Base-by-base conservation (phyloP, 331 rosid genomes). In the Malus hybrid region DNA sequence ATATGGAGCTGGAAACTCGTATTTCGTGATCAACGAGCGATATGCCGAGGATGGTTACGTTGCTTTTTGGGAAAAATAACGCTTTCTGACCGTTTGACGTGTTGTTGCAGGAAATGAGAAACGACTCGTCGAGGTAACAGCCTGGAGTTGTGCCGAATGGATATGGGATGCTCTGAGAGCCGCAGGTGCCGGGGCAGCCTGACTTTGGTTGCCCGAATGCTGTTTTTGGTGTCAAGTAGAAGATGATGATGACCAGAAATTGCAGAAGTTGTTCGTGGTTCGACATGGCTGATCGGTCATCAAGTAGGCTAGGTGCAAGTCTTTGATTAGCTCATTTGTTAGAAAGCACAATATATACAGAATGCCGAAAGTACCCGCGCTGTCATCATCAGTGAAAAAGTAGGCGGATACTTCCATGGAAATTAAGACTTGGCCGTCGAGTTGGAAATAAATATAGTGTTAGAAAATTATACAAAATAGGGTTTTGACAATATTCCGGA, bases 61-160 rank as follows among this genome's bases (percentile, higher is more conserved):
- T 63, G 10, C 33, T 68, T 11, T 13, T 20, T 24, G 20, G 26
- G 46, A 80, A 36, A 50, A 30, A 79, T 6, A 68, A 75, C 3
- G 18, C 34, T 15, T 73, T 15, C 34, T 36, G 8, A 11, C 26
- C 34, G n/a, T 36, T 73, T 7, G 69, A 18, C 34, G 75, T 56
- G 9, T 56, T 3, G 6, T 75, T 63, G 80, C 86, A 85, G 0
- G n/a, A 3, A 34, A 85, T n/a, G 10, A 82, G 71, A 29, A 82
- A 85, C 10, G 82, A 68, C 2, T 39, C 33, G 39, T 80, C 77
- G 0, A 85, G 52, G 14, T 61, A 70, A 55, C 89, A 85, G 12
- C 34, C 72, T 11, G 81, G n/a, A 1, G 11, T 42, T 29, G 50
- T 82, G 14, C 89, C 89, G n/a, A 82, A 85, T 3, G 89, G 89